These are phyloP conservation scores for Spirogloea muscicola DNA, from an alignment of 139 green algal genomes.

Conservation along the genomic window DNA sequence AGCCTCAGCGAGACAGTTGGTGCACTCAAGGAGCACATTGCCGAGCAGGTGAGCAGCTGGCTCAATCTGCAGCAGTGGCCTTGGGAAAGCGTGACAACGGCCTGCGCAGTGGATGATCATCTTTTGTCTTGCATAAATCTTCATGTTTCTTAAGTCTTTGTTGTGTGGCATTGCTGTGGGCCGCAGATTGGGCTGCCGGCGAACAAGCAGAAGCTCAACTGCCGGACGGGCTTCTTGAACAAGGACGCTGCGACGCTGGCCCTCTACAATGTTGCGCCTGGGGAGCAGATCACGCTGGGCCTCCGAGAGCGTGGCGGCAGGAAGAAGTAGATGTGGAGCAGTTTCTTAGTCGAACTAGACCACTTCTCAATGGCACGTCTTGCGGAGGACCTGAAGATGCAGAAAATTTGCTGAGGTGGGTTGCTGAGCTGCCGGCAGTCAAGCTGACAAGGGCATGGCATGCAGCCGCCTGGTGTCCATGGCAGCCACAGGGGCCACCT, in stretches of 20 bases:
- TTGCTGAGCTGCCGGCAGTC: too few relatives aligned
- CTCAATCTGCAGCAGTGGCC: too few relatives aligned
- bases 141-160: background rate
- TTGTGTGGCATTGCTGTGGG: background rate
- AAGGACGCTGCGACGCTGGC: slow-evolving; percentile 34
- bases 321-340: slow-evolving; percentile 53
- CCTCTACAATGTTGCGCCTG: slow-evolving; percentile 38
- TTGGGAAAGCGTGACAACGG: too few relatives aligned
- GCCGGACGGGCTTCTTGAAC: slow-evolving; percentile 36
- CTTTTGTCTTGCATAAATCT: background rate
- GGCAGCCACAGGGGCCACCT: too few relatives aligned
- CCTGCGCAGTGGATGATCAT: too few relatives aligned
- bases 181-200: slow-evolving; percentile 37
- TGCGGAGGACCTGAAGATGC: too few relatives aligned
- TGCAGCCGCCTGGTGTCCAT: too few relatives aligned
- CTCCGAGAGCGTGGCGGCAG: slow-evolving; percentile 40
- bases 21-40: slow-evolving; percentile 40
- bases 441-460: too few relatives aligned
- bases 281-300: slow-evolving; percentile 8
- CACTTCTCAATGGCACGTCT: too few relatives aligned
- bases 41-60: slow-evolving; percentile 7
- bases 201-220: slow-evolving; percentile 53
- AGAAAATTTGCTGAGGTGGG: too few relatives aligned
- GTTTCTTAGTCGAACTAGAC: too few relatives aligned
- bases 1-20: slow-evolving; percentile 12